Conservation (phyloP, 2,329 filamentous ascomycete genomes). For the Paecilomyces fulvus region DNA sequence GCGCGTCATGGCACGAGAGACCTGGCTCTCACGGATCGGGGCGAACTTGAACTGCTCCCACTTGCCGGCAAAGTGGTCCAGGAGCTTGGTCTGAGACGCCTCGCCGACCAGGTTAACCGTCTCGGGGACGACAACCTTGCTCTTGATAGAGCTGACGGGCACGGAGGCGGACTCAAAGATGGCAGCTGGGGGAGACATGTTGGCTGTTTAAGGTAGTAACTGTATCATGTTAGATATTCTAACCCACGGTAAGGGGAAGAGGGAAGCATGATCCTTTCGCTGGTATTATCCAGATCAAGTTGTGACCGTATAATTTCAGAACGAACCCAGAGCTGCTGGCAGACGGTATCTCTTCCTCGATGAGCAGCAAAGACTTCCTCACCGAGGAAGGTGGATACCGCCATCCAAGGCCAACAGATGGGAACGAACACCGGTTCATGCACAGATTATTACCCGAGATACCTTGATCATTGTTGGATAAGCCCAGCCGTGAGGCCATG, state of each 20-base stretch:
- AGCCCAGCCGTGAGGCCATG: slow-evolving; percentile 31
- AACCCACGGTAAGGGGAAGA: slow-evolving; percentile 28
- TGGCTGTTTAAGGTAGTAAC: slow-evolving; percentile 27
- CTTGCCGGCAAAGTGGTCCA: slow-evolving; percentile 61
- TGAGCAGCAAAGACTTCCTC: slow-evolving; percentile 5
- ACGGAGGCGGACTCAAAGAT: slow-evolving; percentile 44
- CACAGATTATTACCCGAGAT: slow-evolving; percentile 40
- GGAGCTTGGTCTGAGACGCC: slow-evolving; percentile 43
- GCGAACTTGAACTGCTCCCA: slow-evolving; percentile 79
- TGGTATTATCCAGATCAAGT: slow-evolving; percentile 99
- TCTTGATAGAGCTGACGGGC: slow-evolving; percentile 30
- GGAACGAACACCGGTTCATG: slow-evolving; percentile 59
- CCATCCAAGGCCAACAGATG: slow-evolving; percentile 12
- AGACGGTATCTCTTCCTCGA: slow-evolving; percentile 3
- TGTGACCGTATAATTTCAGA: slow-evolving; percentile 81
- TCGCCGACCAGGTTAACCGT: slow-evolving; percentile 32
- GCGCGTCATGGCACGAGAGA: slow-evolving; percentile 85
- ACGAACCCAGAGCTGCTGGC: slow-evolving; percentile 21
- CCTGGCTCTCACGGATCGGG: slow-evolving; percentile 83
- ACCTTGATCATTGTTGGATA: slow-evolving; percentile 39
- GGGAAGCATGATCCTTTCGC: slow-evolving; percentile 96
- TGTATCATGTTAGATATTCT: slow-evolving; percentile 34
- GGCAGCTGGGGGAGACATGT: slow-evolving; percentile 73
- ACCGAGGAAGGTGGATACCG: slow-evolving; percentile 14
- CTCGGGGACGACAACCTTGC: slow-evolving; percentile 38